Percentiles rank a stretch among this genome's conserved stretches.
Conservation (phyloP, 1,284 basidiomycete species). For the Ganoderma meredithae region DNA sequence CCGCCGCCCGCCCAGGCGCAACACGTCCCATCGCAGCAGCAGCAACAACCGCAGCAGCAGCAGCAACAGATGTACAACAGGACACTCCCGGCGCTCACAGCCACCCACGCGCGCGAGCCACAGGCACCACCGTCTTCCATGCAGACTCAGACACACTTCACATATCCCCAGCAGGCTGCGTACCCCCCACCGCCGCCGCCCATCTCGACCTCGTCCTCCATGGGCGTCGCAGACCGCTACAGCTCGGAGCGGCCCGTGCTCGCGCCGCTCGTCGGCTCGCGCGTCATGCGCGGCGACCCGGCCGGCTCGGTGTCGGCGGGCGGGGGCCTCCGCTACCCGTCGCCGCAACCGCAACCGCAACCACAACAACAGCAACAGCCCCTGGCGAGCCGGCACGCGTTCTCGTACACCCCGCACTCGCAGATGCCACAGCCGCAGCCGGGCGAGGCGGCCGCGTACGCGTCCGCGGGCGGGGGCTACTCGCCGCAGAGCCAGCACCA, state of each 20-base stretch:
- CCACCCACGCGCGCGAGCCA: slow-evolving; percentile 20
- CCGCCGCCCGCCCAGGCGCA: slow-evolving; percentile 27
- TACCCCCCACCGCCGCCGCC: neutral
- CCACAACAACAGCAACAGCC: slow-evolving; percentile 13
- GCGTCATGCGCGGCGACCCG: slow-evolving; percentile 25
- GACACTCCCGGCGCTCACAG: slow-evolving; percentile 25
- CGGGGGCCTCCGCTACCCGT: slow-evolving; percentile 17
- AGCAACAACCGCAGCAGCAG: slow-evolving; percentile 18
- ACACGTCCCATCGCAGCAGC: neutral
- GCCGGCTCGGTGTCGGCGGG: neutral
- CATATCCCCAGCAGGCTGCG: slow-evolving; percentile 16
- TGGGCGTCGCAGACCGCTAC: slow-evolving; percentile 7
- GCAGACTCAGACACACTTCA: slow-evolving; percentile 20
- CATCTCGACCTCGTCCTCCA: slow-evolving; percentile 10
- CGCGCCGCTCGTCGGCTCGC: slow-evolving; percentile 35
- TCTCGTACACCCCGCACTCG: slow-evolving; percentile 25
- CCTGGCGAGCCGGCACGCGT: slow-evolving; percentile 25
- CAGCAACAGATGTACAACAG: slow-evolving; percentile 21
- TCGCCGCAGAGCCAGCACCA: neutral
- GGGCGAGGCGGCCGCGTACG: slow-evolving; percentile 1
- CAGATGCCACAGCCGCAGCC: slow-evolving; percentile 12
- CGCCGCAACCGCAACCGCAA: slow-evolving; percentile 18
- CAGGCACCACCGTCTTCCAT: slow-evolving; percentile 17
- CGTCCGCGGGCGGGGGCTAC: slow-evolving; percentile 7
- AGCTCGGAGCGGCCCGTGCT: slow-evolving; percentile 35